These are phyloP conservation scores for Schizochytrium sp. DNA, from an alignment of 108 stramenopile species.

Conservation along the genomic window DNA sequence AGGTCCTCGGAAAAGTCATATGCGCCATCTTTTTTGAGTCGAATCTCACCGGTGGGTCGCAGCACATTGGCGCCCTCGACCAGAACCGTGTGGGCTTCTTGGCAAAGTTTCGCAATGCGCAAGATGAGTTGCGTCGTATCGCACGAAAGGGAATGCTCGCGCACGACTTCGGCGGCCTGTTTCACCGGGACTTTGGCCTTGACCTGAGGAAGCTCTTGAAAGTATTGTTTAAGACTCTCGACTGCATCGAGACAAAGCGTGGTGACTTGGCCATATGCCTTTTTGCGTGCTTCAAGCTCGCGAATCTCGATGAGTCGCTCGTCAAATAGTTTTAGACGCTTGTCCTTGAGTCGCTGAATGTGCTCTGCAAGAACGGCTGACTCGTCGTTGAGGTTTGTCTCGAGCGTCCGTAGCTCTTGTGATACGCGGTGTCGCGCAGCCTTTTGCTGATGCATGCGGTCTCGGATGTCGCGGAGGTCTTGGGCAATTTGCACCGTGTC, in stretches of 20 bases:
- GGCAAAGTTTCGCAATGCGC: neutral
- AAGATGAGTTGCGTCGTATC: neutral
- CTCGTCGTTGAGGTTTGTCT: neutral
- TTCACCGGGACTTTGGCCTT: neutral
- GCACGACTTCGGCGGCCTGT: neutral
- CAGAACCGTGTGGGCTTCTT: neutral
- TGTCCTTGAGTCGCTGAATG: neutral
- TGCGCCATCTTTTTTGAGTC: neutral
- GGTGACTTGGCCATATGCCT: neutral
- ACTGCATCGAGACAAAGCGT: neutral
- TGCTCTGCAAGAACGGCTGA: neutral
- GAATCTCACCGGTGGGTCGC: neutral
- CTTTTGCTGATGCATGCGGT: no score
- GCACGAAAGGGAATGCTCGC: neutral
- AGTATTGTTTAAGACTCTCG: neutral
- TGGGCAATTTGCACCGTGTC: no score
- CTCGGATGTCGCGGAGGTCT: no score
- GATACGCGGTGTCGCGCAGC: neutral
- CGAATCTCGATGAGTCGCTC: neutral
- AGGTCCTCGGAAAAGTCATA: neutral
- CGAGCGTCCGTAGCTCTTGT: neutral
- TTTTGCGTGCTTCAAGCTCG: neutral
- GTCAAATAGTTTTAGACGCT: neutral
- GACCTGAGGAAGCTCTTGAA: neutral
- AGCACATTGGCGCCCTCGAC: neutral